phyloP scores from a whole-genome alignment of 257 asterid species.

The Parsonsia alboflavescens region DNA sequence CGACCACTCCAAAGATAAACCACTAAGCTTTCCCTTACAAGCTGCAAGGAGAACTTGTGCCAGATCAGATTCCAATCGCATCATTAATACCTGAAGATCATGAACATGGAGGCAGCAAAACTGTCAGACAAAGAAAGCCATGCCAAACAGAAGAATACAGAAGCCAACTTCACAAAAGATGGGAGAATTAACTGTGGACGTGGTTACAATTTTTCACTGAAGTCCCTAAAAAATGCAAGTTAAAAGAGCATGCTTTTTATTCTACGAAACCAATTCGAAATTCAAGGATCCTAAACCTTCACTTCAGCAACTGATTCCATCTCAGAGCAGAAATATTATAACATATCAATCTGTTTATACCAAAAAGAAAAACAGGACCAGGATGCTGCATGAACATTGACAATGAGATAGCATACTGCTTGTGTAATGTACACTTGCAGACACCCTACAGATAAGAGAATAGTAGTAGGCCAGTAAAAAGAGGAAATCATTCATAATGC shows the following conservation, averaged over 20 bases:
- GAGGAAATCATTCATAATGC: neutral
- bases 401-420: neutral
- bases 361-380: no score
- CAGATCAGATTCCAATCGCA: conserved; percentile 79
- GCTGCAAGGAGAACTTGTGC: conserved; percentile 76
- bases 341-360: neutral
- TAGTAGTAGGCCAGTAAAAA: neutral
- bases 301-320: neutral
- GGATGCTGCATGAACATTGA: neutral
- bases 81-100: conserved; percentile 73
- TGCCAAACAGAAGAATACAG: neutral
- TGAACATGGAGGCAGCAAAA: neutral
- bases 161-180: neutral
- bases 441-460: neutral
- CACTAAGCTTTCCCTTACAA: conserved; percentile 59
- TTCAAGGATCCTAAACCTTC: neutral
- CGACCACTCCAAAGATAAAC: conserved; percentile 67
- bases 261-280: neutral
- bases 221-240: neutral
- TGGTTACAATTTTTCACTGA: neutral
- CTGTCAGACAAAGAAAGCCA: neutral
- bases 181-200: neutral
- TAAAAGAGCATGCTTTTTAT: neutral
- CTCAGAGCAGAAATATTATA: neutral
- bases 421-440: neutral